Evolutionary conservation across 2,329 filamentous ascomycete genomes (phyloP), one percentile per base, ranked within the genome.

Genomic region (Aspergillus floridensis): DNA sequence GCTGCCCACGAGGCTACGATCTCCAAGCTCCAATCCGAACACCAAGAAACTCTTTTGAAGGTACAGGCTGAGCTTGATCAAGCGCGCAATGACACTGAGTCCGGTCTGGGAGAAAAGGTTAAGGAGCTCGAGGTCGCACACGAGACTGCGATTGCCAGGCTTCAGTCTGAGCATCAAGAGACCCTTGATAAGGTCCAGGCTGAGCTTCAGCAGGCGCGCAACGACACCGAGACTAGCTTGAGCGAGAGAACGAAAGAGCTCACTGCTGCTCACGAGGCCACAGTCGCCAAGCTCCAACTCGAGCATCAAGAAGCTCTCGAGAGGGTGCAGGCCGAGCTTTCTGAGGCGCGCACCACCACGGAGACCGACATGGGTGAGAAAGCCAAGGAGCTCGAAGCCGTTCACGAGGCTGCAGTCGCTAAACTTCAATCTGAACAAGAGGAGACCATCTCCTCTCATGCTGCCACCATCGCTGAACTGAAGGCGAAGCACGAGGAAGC

Each of bases 381-480:
- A 62, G 68, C 71, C 3, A 66, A 72, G 44, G 66, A 76, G 35
- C 51, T 53, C 22, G 35, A 53, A 22, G 35, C 35, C 22, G 21
- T 41, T 11, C 51, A 53, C 10, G 38, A 53, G 51, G 22, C 51
- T 29, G 16, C 32, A 50, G 68, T 74, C n/a, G 57, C 62, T 4
- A 64, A 71, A 16, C 67, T 76, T 32, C 66, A 76, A 49, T 57
- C 55, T 12, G 70, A 76, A 16, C 66, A 77, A 47, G 59, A 73
- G 46, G 65, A 67, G 32, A 60, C 64, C 3, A 24, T 53, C 22
- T 48, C 68, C 21, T 60, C 66, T 3, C 72, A 76, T 48, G 68
- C 73, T 49, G 63, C 65, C 24, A 61, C 65, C 3, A 61, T 77
- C 50, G 67, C 72, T 4, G 66, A 58, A 24, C 54, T 65, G 29